These are phyloP conservation scores for Saussurea involucrata DNA, from an alignment of 129 eudicot genomes.

Conservation along the genomic window DNA sequence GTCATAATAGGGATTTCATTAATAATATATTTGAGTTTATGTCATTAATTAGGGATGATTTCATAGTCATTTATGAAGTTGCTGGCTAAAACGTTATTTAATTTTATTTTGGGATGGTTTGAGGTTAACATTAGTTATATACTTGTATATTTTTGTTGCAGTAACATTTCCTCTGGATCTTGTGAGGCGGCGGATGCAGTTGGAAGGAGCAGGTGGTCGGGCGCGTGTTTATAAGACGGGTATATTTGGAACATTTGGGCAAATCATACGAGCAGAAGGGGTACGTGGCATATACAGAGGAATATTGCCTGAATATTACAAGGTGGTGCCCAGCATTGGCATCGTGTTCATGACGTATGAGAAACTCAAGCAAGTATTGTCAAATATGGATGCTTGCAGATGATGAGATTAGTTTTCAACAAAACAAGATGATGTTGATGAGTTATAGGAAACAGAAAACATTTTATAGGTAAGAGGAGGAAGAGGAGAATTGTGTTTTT, in stretches of 20 bases:
- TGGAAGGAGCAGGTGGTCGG: constrained; percentile 96
- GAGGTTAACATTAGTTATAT: not conserved
- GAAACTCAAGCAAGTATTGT: constrained; percentile 72
- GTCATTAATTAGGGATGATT: not conserved
- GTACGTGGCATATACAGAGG: constrained; percentile 91
- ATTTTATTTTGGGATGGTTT: not conserved
- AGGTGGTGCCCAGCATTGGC: constrained; percentile 96
- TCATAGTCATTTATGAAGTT: not conserved
- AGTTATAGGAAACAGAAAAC: not conserved
- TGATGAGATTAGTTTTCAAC: not conserved
- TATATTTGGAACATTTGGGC: constrained; percentile 64
- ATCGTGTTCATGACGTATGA: constrained; percentile 95
- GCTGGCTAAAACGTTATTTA: not conserved
- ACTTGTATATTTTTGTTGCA: no score
- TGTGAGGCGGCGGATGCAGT: constrained; percentile 94
- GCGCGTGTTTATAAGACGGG: constrained; percentile 82
- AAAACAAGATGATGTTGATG: not conserved
- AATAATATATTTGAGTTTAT: not conserved
- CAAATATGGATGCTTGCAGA: constrained; percentile 41
- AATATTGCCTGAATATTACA: constrained; percentile 90
- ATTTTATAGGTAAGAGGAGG: constrained; percentile 12
- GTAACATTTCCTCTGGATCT: constrained; percentile 88
- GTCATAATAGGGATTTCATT: not conserved
- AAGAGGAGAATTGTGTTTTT: not conserved
- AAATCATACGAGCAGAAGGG: constrained; percentile 73